phyloP scores from a whole-genome alignment of 1,139 yeast species.

The Lodderomyces margitis region DNA sequence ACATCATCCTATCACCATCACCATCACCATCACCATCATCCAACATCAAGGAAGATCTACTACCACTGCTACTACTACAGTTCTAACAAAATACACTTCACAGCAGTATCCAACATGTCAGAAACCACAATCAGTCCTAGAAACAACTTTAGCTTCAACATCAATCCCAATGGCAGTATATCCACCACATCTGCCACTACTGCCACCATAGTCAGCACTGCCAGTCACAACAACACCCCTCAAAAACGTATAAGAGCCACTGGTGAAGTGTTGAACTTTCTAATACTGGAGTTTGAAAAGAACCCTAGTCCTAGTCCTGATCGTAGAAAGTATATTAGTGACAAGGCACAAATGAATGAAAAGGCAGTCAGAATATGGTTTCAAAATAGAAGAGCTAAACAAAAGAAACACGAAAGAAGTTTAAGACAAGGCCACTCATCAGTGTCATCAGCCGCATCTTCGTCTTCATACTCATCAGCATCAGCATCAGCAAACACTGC shows the following conservation, averaged over 20 bases:
- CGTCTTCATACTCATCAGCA: background rate
- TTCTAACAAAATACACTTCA: background rate
- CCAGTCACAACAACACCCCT: conserved; percentile 1
- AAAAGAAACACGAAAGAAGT: conserved; percentile 56
- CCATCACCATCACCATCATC: too few relatives aligned
- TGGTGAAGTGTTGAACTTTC: conserved; percentile 72
- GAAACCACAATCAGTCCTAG: background rate
- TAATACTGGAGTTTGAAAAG: conserved; percentile 66
- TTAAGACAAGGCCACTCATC: conserved; percentile 6
- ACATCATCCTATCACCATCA: too few relatives aligned
- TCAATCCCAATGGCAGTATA: conserved; percentile 1
- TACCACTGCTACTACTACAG: background rate
- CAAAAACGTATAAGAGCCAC: conserved; percentile 62
- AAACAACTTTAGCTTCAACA: background rate
- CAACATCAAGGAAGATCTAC: background rate
- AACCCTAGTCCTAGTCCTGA: conserved; percentile 73
- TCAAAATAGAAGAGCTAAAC: conserved; percentile 85
- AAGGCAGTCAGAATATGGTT: conserved; percentile 95
- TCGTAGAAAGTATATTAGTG: conserved; percentile 69
- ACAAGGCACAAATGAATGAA: conserved; percentile 81
- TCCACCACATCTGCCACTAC: background rate
- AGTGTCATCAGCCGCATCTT: conserved; percentile 7
- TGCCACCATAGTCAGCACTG: background rate
- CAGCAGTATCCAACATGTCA: background rate
- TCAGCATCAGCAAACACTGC: background rate